These are phyloP conservation scores for Astrothelium macrocarpum DNA, from an alignment of 495 filamentous ascomycete species.

Conservation along the genomic window DNA sequence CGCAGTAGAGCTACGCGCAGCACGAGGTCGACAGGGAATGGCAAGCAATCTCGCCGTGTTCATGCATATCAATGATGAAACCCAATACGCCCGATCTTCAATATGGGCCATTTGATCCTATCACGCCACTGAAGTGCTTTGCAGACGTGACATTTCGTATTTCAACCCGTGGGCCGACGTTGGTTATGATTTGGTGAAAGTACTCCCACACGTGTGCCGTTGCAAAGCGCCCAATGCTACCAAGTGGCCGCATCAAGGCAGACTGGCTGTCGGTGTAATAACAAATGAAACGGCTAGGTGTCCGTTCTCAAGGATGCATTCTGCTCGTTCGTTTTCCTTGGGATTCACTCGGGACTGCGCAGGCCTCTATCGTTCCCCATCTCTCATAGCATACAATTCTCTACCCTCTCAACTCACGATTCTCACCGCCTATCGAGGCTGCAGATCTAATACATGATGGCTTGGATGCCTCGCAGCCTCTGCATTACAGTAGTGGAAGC, in stretches of 20 bases:
- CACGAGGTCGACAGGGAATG: slow-evolving; percentile 6
- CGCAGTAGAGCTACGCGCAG: not conserved
- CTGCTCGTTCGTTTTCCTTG: not conserved
- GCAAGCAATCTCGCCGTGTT: not conserved
- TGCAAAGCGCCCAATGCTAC: not conserved
- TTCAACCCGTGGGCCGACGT: too few species aligned
- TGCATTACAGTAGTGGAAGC: not conserved
- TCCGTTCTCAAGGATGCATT: not conserved
- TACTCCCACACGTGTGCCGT: not conserved
- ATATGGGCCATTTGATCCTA: not conserved
- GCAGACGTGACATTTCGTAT: too few species aligned
- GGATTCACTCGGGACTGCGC: not conserved
- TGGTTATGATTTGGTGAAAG: not conserved
- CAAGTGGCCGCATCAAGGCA: not conserved
- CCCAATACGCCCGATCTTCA: not conserved
- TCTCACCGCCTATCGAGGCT: not conserved
- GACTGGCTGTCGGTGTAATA: not conserved
- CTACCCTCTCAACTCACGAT: not conserved
- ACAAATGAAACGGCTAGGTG: not conserved
- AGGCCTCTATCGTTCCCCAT: not conserved
- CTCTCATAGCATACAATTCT: not conserved
- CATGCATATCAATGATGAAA: slow-evolving; percentile 1
- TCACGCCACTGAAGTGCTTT: not conserved
- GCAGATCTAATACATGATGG: not conserved
- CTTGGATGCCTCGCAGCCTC: not conserved